Conservation (phyloP, 495 filamentous ascomycete species). For the Daldinia concentrica region DNA sequence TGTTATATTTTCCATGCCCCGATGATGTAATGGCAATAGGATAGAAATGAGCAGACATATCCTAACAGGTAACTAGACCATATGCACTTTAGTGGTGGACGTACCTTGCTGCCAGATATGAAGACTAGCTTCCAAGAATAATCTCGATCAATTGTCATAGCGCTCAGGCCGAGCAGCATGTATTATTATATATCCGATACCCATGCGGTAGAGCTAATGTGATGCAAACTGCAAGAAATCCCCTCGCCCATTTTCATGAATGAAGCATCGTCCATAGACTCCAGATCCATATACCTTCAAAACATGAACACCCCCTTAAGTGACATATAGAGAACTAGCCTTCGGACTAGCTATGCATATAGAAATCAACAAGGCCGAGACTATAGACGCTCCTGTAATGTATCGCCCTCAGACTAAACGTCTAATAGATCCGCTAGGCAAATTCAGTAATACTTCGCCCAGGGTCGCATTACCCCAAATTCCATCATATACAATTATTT, state of each 20-base stretch:
- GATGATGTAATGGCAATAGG: neutral
- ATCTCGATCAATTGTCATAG: slow-evolving; percentile 2
- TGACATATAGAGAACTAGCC: slow-evolving; percentile 6
- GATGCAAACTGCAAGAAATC: slow-evolving; percentile 19
- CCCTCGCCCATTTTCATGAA: slow-evolving; percentile 21
- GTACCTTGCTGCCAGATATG: neutral
- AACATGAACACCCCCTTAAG: slow-evolving; percentile 1
- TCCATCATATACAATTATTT: slow-evolving; percentile 17
- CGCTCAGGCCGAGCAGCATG: slow-evolving; percentile 1
- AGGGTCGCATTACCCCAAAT: slow-evolving; percentile 5
- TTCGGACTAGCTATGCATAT: neutral
- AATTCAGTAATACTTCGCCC: neutral
- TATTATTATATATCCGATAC: slow-evolving; percentile 31
- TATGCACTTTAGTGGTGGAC: neutral
- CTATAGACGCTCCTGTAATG: slow-evolving; percentile 9
- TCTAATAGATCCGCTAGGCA: slow-evolving; percentile 1
- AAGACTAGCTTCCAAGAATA: neutral
- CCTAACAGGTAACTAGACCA: neutral
- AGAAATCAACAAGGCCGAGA: neutral
- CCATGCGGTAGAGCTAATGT: neutral
- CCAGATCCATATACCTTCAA: slow-evolving; percentile 9
- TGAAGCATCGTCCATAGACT: slow-evolving; percentile 18
- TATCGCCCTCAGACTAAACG: neutral
- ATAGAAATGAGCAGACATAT: neutral
- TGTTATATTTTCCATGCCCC: no score